phyloP scores from a whole-genome alignment of 1,284 basidiomycete genomes.

The Cryptococcus amylolentus region DNA sequence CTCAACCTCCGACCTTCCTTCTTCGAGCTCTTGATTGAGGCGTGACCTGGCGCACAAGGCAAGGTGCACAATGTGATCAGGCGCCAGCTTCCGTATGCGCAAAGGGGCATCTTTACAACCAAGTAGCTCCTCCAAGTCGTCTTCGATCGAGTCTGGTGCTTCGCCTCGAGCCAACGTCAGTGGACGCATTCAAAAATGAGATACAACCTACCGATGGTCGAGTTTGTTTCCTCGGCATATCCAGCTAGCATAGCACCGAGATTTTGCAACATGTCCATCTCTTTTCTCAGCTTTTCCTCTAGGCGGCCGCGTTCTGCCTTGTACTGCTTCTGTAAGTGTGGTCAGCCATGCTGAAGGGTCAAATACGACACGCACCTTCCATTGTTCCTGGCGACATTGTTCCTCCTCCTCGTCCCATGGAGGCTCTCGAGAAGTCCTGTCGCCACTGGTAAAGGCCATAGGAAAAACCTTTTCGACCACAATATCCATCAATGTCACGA shows the following conservation, averaged over 20 bases:
- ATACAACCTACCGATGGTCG: conserved; percentile 5
- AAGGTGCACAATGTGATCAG: conserved; percentile 62
- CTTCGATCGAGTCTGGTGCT: conserved; percentile 26
- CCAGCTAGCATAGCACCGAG: conserved; percentile 27
- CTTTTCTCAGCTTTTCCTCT: conserved; percentile 30
- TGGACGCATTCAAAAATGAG: background rate
- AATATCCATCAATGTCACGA: conserved; percentile 71
- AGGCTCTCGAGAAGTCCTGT: conserved; percentile 57
- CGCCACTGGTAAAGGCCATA: conserved; percentile 52
- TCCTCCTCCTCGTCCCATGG: conserved; percentile 73
- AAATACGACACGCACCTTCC: conserved; percentile 60
- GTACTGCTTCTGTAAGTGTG: conserved; percentile 31
- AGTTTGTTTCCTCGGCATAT: conserved; percentile 15
- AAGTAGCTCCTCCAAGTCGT: conserved; percentile 40
- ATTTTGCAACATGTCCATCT: conserved; percentile 32
- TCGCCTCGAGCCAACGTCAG: conserved; percentile 7
- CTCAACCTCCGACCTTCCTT: conserved; percentile 61
- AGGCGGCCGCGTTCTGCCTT: conserved; percentile 33
- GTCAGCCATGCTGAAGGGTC: background rate
- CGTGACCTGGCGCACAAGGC: conserved; percentile 58
- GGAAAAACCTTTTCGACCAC: conserved; percentile 61
- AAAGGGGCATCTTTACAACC: conserved; percentile 37
- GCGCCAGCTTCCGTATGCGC: conserved; percentile 48
- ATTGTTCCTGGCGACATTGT: conserved; percentile 57
- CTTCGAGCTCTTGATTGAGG: conserved; percentile 56